These are phyloP conservation scores for Solanum lycopersicoides DNA, from an alignment of 257 asterid genomes.

Conservation along the genomic window DNA sequence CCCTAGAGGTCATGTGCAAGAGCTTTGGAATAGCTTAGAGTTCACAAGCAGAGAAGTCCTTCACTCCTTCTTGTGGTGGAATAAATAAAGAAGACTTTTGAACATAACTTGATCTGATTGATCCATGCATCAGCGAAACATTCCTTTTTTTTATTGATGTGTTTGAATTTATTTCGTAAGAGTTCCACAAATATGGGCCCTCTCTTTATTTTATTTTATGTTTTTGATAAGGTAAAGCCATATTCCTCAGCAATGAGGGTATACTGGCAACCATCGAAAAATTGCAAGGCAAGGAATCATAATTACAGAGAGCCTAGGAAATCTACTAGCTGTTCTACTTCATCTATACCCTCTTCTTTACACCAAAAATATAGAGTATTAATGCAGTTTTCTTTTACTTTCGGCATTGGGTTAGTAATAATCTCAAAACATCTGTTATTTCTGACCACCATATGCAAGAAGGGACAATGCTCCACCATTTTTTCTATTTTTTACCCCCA, in stretches of 20 bases:
- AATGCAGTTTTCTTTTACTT: background rate
- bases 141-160: background rate
- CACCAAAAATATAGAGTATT: background rate
- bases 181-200: background rate
- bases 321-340: background rate
- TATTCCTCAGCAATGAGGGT: background rate
- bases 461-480: background rate
- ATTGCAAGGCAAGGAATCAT: background rate
- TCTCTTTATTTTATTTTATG: background rate
- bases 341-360: background rate
- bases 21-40: background rate
- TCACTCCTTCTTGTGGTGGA: background rate
- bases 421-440: background rate
- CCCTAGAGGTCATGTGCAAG: background rate
- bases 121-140: background rate
- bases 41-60: background rate
- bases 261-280: background rate
- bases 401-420: background rate
- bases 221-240: background rate
- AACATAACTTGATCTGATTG: background rate
- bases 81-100: background rate
- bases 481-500: background rate
- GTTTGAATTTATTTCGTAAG: background rate
- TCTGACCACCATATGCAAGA: background rate
- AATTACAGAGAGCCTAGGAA: background rate